Conservation (phyloP, 2,329 filamentous ascomycete species). For the Colletotrichum sp. region DNA sequence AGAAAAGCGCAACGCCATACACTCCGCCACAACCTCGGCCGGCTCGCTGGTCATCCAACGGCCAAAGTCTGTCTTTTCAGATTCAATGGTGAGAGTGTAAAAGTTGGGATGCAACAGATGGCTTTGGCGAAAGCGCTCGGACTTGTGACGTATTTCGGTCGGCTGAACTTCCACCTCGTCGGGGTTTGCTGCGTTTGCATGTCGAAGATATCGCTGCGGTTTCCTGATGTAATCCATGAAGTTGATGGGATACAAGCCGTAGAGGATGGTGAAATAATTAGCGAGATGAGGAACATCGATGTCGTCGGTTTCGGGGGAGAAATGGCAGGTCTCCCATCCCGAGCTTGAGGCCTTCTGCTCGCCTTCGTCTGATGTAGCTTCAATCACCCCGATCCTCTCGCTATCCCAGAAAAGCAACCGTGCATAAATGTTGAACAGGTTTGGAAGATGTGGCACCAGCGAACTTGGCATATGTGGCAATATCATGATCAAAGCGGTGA, state of each 20-base stretch:
- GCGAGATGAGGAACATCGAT: conserved; percentile 69
- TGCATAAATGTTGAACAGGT: conserved; percentile 82
- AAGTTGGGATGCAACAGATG: conserved; percentile 87
- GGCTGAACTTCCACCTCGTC: conserved; percentile 82
- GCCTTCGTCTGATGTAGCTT: conserved; percentile 42
- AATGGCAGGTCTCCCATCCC: conserved; percentile 69
- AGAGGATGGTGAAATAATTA: conserved; percentile 82
- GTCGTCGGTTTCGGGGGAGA: conserved; percentile 66
- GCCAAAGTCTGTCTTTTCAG: conserved; percentile 77
- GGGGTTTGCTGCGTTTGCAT: conserved; percentile 70
- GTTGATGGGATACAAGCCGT: conserved; percentile 84
- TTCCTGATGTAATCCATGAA: conserved; percentile 88
- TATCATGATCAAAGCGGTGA: conserved; percentile 81
- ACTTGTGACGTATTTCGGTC: conserved; percentile 76
- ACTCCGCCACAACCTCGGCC: conserved; percentile 80
- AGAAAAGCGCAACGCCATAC: conserved; percentile 68
- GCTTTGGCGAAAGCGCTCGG: conserved; percentile 74
- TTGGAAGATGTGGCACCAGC: conserved; percentile 70
- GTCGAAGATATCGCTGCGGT: conserved; percentile 77
- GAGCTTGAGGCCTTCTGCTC: conserved; percentile 37
- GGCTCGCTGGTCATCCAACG: conserved; percentile 83
- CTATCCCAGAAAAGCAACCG: conserved; percentile 80
- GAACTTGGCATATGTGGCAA: conserved; percentile 80
- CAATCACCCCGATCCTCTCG: conserved; percentile 47
- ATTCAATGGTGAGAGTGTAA: conserved; percentile 78